Percentiles rank a stretch among this genome's conserved stretches.
Conservation (phyloP, 148 eudicot genomes). For the Cornus controversa region DNA sequence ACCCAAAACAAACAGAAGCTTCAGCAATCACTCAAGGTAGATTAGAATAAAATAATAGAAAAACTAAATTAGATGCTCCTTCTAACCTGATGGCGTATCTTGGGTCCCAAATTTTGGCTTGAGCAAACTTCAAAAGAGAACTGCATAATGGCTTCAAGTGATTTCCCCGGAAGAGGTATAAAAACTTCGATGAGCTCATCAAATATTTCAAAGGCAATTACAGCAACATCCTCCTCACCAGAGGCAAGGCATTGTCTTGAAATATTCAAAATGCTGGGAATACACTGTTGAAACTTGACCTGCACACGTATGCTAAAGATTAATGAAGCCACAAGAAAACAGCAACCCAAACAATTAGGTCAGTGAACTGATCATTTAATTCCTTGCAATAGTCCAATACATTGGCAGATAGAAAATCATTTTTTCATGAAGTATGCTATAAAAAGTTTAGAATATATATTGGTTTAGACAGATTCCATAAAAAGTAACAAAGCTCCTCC, state of each 20-base stretch:
- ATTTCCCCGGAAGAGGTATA: conserved; percentile 94
- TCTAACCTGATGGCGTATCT: conserved; percentile 89
- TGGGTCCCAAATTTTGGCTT: conserved; percentile 66
- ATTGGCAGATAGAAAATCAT: background rate
- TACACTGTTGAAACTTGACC: conserved; percentile 84
- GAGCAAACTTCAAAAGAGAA: conserved; percentile 97
- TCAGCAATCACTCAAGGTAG: background rate
- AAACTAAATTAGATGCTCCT: conserved; percentile 6
- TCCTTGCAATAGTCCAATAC: background rate
- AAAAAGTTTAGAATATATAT: background rate
- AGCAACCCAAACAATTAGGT: background rate
- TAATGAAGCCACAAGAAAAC: background rate
- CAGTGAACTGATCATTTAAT: background rate
- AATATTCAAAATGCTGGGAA: conserved; percentile 92
- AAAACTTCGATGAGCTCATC: conserved; percentile 97
- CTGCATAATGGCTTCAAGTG: conserved; percentile 90
- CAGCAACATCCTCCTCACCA: conserved; percentile 94
- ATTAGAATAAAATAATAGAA: background rate
- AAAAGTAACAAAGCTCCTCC: background rate
- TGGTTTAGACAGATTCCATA: background rate
- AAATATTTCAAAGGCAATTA: conserved; percentile 96
- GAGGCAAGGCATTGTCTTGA: conserved; percentile 93
- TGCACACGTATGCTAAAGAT: conserved; percentile 23
- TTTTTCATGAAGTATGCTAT: no score
- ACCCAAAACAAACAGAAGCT: background rate